These are phyloP conservation scores for Penicillium frequentans DNA, from an alignment of 2,329 filamentous ascomycete species.

Conservation along the genomic window DNA sequence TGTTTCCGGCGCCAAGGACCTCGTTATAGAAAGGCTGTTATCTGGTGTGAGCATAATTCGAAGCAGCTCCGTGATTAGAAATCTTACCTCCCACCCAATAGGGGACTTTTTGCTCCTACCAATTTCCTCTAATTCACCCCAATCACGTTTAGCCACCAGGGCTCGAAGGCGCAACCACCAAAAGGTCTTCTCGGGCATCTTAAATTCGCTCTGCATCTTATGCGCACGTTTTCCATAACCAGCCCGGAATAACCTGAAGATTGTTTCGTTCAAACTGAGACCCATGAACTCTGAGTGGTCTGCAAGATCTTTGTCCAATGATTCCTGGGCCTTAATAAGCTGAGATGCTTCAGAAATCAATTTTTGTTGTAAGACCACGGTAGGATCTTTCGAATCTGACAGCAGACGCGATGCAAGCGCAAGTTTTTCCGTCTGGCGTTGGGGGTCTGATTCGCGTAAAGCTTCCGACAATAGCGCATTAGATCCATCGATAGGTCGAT, in stretches of 20 bases:
- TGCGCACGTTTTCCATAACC: slow-evolving; percentile 82
- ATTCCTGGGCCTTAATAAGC: slow-evolving; percentile 81
- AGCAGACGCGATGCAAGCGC: slow-evolving; percentile 82
- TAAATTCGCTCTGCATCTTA: slow-evolving; percentile 90
- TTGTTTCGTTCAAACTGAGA: slow-evolving; percentile 84
- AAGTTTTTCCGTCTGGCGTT: slow-evolving; percentile 78
- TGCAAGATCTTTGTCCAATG: slow-evolving; percentile 79
- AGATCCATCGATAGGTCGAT: slow-evolving; percentile 82
- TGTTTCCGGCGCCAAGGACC: slow-evolving; percentile 83
- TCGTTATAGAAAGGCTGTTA: slow-evolving; percentile 88
- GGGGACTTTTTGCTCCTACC: slow-evolving; percentile 74
- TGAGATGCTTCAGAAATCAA: slow-evolving; percentile 77
- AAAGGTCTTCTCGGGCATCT: slow-evolving; percentile 82
- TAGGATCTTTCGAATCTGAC: slow-evolving; percentile 76
- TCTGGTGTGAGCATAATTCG: slow-evolving; percentile 29
- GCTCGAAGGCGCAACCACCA: slow-evolving; percentile 87
- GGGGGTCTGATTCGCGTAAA: slow-evolving; percentile 67
- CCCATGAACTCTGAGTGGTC: slow-evolving; percentile 67
- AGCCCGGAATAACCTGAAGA: slow-evolving; percentile 80
- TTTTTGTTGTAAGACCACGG: slow-evolving; percentile 64
- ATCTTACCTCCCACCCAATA: slow-evolving; percentile 89
- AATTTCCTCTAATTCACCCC: slow-evolving; percentile 88
- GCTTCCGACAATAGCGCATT: slow-evolving; percentile 85
- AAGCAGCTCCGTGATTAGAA: slow-evolving; percentile 9
- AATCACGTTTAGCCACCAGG: slow-evolving; percentile 84